Evolutionary conservation across 73 alveolate species (phyloP).

Genomic region (Paramecium pentaurelia): DNA sequence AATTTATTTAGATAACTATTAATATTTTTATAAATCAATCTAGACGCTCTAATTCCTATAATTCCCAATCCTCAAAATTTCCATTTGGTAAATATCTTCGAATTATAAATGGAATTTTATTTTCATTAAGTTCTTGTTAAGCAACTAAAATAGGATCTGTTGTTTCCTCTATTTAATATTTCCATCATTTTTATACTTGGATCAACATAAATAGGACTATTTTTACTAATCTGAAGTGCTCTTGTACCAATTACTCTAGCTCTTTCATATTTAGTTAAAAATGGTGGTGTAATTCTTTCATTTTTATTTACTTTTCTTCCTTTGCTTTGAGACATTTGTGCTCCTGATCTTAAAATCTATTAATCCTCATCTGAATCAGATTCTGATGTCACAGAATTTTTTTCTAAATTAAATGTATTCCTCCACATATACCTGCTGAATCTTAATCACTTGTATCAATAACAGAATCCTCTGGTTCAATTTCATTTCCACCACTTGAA

Average conservation of each 20-base stretch:
- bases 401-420: neutral
- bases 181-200: conserved; percentile 9
- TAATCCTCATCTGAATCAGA: conserved; percentile 67
- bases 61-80: conserved; percentile 94
- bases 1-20: too few relatives aligned
- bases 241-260: conserved; percentile 98
- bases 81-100: conserved; percentile 97
- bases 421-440: neutral
- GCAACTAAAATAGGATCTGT: conserved; percentile 95
- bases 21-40: conserved; percentile 22
- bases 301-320: conserved; percentile 59
- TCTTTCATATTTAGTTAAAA: conserved; percentile 96
- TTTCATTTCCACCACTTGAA: neutral
- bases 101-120: conserved; percentile 92
- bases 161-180: conserved; percentile 33
- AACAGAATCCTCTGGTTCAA: neutral
- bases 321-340: conserved; percentile 46
- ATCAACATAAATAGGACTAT: conserved; percentile 61
- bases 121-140: conserved; percentile 88
- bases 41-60: conserved; percentile 49
- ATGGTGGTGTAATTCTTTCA: conserved; percentile 86
- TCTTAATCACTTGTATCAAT: neutral
- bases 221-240: conserved; percentile 87
- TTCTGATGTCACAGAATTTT: conserved; percentile 20
- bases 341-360: conserved; percentile 17